A percentile compares a stretch with the other conserved stretches of the same genome.
phyloP scores from a whole-genome alignment of 2,329 filamentous ascomycete species.

The Pleoardoris graminearum region DNA sequence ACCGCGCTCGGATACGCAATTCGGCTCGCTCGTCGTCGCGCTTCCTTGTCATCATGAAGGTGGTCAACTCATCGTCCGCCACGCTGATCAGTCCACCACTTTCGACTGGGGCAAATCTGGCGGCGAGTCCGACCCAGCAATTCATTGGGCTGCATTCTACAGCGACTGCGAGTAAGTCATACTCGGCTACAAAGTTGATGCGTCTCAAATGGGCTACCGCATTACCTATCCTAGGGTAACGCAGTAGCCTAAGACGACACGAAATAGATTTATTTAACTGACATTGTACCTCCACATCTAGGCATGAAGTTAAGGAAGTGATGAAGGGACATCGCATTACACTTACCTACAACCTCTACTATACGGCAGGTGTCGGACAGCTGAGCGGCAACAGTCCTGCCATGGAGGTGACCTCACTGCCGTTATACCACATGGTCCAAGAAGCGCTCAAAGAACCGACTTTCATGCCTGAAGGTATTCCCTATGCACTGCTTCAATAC shows the following conservation, averaged over 20 bases:
- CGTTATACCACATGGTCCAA: conserved; percentile 43
- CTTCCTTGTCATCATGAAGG: conserved; percentile 49
- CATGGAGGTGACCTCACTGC: conserved; percentile 42
- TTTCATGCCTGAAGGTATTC: conserved; percentile 46
- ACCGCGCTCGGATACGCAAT: conserved; percentile 53
- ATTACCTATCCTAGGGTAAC: too few relatives aligned
- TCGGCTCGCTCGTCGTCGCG: conserved; percentile 60
- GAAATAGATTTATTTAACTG: too few relatives aligned
- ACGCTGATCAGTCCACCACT: conserved; percentile 38
- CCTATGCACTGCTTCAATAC: neutral
- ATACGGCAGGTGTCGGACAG: conserved; percentile 10
- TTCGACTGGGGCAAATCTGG: conserved; percentile 50
- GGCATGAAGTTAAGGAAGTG: conserved; percentile 52
- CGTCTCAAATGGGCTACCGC: too few relatives aligned
- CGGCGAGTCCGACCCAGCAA: neutral
- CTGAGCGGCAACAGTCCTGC: conserved; percentile 21
- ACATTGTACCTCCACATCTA: too few relatives aligned
- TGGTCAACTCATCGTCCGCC: conserved; percentile 51
- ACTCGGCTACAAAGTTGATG: too few relatives aligned
- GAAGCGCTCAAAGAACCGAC: conserved; percentile 30
- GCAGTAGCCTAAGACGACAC: too few relatives aligned
- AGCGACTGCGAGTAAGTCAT: conserved; percentile 57
- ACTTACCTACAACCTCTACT: conserved; percentile 63
- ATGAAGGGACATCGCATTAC: conserved; percentile 55
- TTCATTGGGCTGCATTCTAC: conserved; percentile 58